Percentiles rank a stretch among this genome's conserved stretches.
Conservation (phyloP, 2,329 filamentous ascomycete species). For the Lasiodiplodia sp. region DNA sequence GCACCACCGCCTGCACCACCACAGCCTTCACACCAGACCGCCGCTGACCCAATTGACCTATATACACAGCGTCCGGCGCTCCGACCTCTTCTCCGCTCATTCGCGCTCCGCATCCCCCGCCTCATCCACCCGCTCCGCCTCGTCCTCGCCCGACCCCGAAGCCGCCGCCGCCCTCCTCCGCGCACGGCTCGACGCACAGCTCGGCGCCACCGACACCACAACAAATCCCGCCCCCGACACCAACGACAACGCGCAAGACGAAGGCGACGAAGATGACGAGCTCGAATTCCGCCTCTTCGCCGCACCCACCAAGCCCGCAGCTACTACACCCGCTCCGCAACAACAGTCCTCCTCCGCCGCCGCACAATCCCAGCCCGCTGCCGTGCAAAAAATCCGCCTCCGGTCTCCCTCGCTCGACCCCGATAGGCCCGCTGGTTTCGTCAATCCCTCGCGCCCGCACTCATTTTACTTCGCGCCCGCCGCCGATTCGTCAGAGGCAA, state of each 20-base stretch:
- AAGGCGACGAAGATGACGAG: not conserved
- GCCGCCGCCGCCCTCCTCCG: constrained; percentile 2
- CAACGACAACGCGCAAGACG: not conserved
- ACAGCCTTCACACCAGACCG: not conserved
- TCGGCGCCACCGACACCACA: not conserved
- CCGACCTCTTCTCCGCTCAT: constrained; percentile 12
- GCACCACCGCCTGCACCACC: not conserved
- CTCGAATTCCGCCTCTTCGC: constrained; percentile 23
- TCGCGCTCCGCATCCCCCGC: not conserved
- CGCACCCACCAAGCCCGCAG: not conserved
- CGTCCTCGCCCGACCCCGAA: not conserved
- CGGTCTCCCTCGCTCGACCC: constrained; percentile 1
- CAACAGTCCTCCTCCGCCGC: not conserved
- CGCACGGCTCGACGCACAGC: constrained; percentile 1
- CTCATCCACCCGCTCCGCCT: constrained; percentile 1
- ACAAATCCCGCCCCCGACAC: not conserved
- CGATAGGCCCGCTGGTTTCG: not conserved
- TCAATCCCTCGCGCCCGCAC: not conserved
- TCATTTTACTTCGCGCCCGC: constrained; percentile 9
- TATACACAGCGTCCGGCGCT: constrained; percentile 15
- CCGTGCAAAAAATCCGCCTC: constrained; percentile 12
- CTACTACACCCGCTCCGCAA: not conserved
- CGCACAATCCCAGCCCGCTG: not conserved
- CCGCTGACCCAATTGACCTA: not conserved
- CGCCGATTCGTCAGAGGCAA: not conserved